phyloP scores from a whole-genome alignment of 2,329 filamentous ascomycete genomes.

The Aschersonia sp. region DNA sequence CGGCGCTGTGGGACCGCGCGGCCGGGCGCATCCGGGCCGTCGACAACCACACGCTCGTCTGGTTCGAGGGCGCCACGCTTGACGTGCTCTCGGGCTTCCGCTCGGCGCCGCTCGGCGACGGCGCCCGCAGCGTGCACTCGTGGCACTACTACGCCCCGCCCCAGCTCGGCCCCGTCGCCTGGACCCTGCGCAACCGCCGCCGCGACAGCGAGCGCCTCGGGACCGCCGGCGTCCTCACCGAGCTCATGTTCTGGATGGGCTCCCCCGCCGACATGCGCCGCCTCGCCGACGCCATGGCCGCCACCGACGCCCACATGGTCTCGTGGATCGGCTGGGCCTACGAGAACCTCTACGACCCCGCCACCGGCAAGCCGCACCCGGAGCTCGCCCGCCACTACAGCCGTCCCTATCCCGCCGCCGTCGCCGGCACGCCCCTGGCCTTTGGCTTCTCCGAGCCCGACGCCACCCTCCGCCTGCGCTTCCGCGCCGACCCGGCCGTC shows the following conservation, averaged over 20 bases:
- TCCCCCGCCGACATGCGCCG: slow-evolving; percentile 6
- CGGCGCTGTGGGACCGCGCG: slow-evolving; percentile 8
- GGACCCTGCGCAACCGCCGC: slow-evolving; percentile 5
- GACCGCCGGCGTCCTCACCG: slow-evolving; percentile 7
- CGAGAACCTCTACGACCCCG: slow-evolving; percentile 8
- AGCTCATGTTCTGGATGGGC: slow-evolving; percentile 8
- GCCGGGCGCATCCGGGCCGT: slow-evolving; percentile 6
- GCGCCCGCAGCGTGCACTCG: slow-evolving; percentile 7
- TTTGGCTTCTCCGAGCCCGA: slow-evolving; percentile 6
- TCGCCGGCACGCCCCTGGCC: slow-evolving; percentile 5
- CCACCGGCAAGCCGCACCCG: slow-evolving; percentile 4
- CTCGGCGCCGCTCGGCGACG: slow-evolving; percentile 7
- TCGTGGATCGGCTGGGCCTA: slow-evolving; percentile 9
- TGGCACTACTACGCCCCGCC: slow-evolving; percentile 9
- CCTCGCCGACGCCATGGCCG: slow-evolving; percentile 6
- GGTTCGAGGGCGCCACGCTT: slow-evolving; percentile 7
- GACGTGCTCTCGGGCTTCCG: slow-evolving; percentile 8
- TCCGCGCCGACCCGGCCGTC: slow-evolving; percentile 3
- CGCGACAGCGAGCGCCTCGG: slow-evolving; percentile 7
- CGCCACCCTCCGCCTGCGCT: slow-evolving; percentile 4
- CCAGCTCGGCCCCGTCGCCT: slow-evolving; percentile 6
- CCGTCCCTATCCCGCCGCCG: slow-evolving; percentile 7
- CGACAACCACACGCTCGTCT: slow-evolving; percentile 8
- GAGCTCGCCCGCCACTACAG: slow-evolving; percentile 7
- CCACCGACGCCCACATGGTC: slow-evolving; percentile 7